A percentile compares a stretch with the other conserved stretches of the same genome.
Conservation (phyloP, 2,329 filamentous ascomycete genomes). For the Colletotrichum sp. region DNA sequence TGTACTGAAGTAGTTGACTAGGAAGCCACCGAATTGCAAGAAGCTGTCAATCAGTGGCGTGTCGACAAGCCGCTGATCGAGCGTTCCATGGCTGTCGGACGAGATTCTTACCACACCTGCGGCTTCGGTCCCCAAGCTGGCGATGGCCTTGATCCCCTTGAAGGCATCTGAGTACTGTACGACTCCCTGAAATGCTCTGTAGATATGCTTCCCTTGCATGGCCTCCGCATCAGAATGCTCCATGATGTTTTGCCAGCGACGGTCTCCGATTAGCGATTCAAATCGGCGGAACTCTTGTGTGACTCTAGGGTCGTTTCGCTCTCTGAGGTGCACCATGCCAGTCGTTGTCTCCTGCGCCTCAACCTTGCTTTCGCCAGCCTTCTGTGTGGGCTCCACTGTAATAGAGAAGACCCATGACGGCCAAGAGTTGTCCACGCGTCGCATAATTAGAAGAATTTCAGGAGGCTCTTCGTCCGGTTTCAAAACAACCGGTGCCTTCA, state of each 20-base stretch:
- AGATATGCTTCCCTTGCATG: conserved; percentile 3
- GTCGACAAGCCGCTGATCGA: background rate
- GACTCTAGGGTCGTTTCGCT: background rate
- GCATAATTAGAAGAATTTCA: background rate
- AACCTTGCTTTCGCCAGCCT: fast-evolving
- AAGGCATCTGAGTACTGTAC: background rate
- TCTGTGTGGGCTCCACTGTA: background rate
- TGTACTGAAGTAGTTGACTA: conserved; percentile 20
- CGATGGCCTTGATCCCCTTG: background rate
- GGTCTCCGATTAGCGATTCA: background rate
- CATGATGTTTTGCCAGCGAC: background rate
- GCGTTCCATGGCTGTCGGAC: background rate
- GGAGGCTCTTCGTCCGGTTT: background rate
- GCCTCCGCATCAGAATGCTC: background rate
- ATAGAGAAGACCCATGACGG: conserved; percentile 1
- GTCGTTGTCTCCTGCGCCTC: background rate
- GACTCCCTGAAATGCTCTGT: background rate
- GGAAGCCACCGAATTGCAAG: conserved; percentile 20
- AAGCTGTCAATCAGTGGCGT: conserved; percentile 11
- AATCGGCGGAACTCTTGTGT: background rate
- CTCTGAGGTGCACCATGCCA: background rate
- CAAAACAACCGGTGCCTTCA: background rate
- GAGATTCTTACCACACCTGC: background rate
- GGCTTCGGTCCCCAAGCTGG: background rate
- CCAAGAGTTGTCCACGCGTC: fast-evolving